A percentile compares a stretch with the other conserved stretches of the same genome.
Conservation (phyloP, 2,329 filamentous ascomycete genomes). For the Xylariales sp. region DNA sequence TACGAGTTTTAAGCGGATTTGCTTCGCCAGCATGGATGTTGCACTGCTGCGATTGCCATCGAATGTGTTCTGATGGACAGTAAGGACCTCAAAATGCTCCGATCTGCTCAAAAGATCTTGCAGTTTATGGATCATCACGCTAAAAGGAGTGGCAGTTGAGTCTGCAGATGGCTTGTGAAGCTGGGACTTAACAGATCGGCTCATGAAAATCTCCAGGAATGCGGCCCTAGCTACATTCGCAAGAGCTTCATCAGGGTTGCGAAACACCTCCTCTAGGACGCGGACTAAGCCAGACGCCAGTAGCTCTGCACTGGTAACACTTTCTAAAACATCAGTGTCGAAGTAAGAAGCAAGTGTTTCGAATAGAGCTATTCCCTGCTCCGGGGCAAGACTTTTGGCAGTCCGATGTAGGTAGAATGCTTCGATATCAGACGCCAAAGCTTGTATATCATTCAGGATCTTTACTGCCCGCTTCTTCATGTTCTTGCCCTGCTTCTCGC, state of each 20-base stretch:
- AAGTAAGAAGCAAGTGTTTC: conserved; percentile 76
- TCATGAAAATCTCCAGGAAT: conserved; percentile 93
- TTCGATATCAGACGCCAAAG: conserved; percentile 68
- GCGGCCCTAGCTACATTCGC: conserved; percentile 69
- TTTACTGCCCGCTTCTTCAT: conserved; percentile 75
- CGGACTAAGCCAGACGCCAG: conserved; percentile 87
- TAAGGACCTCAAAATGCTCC: conserved; percentile 96
- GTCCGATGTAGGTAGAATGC: conserved; percentile 60
- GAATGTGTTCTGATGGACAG: conserved; percentile 87
- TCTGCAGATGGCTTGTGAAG: conserved; percentile 60
- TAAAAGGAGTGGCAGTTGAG: conserved; percentile 78
- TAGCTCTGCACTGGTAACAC: conserved; percentile 92
- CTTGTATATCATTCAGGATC: conserved; percentile 70
- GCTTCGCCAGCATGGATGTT: conserved; percentile 93
- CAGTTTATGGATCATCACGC: conserved; percentile 85
- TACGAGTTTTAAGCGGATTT: conserved; percentile 81
- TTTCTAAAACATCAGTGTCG: conserved; percentile 81
- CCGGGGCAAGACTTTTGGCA: conserved; percentile 36
- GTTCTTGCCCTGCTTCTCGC: conserved; percentile 62
- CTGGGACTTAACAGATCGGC: conserved; percentile 61
- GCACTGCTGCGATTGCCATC: conserved; percentile 88
- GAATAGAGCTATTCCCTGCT: conserved; percentile 65
- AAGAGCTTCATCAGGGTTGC: conserved; percentile 59
- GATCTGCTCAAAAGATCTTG: conserved; percentile 94
- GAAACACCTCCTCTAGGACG: conserved; percentile 77